Evolutionary conservation across 2,329 filamentous ascomycete species (phyloP).

Genomic region (Hypoxylon rubiginosum): DNA sequence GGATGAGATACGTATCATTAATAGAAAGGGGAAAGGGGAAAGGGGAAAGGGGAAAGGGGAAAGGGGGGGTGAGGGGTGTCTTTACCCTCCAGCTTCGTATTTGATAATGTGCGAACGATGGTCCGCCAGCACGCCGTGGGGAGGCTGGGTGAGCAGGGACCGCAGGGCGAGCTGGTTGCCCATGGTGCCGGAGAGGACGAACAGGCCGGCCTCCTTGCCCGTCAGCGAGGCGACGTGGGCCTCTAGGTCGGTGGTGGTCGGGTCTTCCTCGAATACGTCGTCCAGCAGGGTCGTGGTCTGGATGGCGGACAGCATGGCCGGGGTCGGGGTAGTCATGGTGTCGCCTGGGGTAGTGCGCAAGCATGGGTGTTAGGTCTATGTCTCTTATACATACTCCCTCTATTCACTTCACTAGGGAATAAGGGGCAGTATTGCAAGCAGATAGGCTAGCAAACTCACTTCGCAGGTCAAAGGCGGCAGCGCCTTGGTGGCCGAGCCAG

Average conservation of each 20-base stretch:
- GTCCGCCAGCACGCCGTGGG: slow-evolving; percentile 78
- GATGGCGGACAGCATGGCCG: slow-evolving; percentile 79
- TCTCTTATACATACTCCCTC: too few species aligned
- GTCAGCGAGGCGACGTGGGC: slow-evolving; percentile 74
- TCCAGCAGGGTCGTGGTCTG: slow-evolving; percentile 78
- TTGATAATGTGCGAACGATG: slow-evolving; percentile 76
- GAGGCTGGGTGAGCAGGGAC: slow-evolving; percentile 76
- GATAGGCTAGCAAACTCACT: slow-evolving; percentile 44
- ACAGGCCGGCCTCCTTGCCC: slow-evolving; percentile 74
- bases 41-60: neutral
- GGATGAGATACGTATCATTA: too few species aligned
- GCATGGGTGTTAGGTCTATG: too few species aligned
- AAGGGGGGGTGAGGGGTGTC: neutral
- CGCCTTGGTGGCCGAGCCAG: slow-evolving; percentile 51
- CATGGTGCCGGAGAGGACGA: slow-evolving; percentile 85
- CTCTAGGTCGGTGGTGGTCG: slow-evolving; percentile 77
- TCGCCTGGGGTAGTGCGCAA: slow-evolving; percentile 62
- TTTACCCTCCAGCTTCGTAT: slow-evolving; percentile 64
- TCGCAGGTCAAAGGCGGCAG: slow-evolving; percentile 51
- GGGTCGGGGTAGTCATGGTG: slow-evolving; percentile 76
- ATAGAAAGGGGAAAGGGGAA: neutral
- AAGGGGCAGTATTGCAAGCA: too few species aligned
- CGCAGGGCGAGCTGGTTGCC: slow-evolving; percentile 83
- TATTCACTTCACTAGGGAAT: too few species aligned
- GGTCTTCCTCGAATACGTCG: slow-evolving; percentile 80